Percentiles rank a stretch among this genome's conserved stretches.
Conservation (phyloP, 2,329 filamentous ascomycete species). For the Colletotrichum australisinense region DNA sequence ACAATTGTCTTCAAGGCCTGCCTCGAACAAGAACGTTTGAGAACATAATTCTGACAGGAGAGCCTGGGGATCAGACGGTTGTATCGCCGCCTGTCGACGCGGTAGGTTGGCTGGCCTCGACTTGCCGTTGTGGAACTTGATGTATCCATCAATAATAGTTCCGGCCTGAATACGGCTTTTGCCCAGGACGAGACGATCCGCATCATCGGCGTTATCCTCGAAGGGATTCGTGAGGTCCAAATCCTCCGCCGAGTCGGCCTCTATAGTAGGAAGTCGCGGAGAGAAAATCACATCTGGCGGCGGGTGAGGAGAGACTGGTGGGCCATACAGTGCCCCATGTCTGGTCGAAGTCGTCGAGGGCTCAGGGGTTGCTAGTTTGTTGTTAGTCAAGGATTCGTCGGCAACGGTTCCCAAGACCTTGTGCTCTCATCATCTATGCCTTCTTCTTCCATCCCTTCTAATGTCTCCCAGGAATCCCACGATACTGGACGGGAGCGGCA, state of each 20-base stretch:
- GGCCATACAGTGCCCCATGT: conserved; percentile 3
- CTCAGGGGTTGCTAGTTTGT: neutral
- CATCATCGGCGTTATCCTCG: conserved; percentile 29
- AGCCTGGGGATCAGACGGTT: neutral
- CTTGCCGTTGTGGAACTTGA: conserved; percentile 28
- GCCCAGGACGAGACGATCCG: conserved; percentile 6
- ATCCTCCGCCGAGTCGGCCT: neutral
- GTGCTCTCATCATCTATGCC: neutral
- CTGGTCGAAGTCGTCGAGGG: neutral
- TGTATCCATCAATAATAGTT: conserved; percentile 32
- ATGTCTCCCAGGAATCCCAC: neutral
- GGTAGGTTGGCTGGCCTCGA: neutral
- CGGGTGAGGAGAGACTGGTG: neutral
- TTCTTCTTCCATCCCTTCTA: neutral
- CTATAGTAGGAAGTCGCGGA: neutral
- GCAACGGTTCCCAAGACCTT: neutral
- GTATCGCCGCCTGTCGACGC: neutral
- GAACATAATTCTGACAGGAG: neutral
- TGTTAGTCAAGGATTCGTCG: neutral
- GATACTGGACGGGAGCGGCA: neutral
- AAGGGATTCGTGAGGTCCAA: conserved; percentile 24
- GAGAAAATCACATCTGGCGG: neutral
- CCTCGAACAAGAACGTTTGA: conserved; percentile 1
- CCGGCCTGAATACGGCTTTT: conserved; percentile 1
- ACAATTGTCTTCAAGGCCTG: neutral